These are phyloP conservation scores for Penicillium hesseltinei DNA, from an alignment of 2,329 filamentous ascomycete genomes.

Conservation along the genomic window DNA sequence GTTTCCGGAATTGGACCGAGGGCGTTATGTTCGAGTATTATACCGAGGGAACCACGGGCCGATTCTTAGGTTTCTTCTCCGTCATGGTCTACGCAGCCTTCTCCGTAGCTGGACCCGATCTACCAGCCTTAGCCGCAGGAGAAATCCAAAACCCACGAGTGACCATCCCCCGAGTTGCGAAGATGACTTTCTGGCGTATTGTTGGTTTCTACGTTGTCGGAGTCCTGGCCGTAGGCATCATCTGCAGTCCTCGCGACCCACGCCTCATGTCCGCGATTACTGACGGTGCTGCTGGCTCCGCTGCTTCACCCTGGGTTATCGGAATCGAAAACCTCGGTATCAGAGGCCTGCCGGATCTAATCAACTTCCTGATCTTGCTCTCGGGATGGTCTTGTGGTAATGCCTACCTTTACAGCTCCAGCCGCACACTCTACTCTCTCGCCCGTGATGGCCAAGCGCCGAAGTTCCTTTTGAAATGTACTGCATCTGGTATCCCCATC, in stretches of 20 bases:
- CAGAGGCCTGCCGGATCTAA: conserved; percentile 64
- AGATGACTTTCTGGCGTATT: conserved; percentile 74
- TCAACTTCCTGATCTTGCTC: conserved; percentile 72
- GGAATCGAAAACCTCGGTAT: conserved; percentile 67
- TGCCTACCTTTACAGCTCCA: conserved; percentile 58
- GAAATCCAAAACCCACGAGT: conserved; percentile 67
- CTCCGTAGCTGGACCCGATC: conserved; percentile 62
- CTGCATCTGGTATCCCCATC: conserved; percentile 63
- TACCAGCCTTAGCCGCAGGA: conserved; percentile 59
- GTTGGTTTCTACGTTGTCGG: conserved; percentile 73
- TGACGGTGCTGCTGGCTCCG: conserved; percentile 59
- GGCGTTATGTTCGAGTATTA: conserved; percentile 68
- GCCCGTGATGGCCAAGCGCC: conserved; percentile 53
- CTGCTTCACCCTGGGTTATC: conserved; percentile 70
- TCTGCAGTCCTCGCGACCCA: conserved; percentile 64
- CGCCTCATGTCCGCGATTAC: conserved; percentile 59
- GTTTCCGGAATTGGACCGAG: conserved; percentile 63
- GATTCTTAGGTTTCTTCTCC: conserved; percentile 69
- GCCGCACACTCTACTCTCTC: conserved; percentile 50
- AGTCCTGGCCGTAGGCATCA: conserved; percentile 64
- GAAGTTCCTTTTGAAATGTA: conserved; percentile 58
- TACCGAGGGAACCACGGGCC: conserved; percentile 61
- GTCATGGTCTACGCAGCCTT: conserved; percentile 69
- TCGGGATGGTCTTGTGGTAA: conserved; percentile 70
- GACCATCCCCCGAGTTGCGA: conserved; percentile 71